A percentile compares a stretch with the other conserved stretches of the same genome.
Evolutionary conservation across 2,329 filamentous ascomycete genomes (phyloP).

Genomic region (Sordariomycetes sp.): DNA sequence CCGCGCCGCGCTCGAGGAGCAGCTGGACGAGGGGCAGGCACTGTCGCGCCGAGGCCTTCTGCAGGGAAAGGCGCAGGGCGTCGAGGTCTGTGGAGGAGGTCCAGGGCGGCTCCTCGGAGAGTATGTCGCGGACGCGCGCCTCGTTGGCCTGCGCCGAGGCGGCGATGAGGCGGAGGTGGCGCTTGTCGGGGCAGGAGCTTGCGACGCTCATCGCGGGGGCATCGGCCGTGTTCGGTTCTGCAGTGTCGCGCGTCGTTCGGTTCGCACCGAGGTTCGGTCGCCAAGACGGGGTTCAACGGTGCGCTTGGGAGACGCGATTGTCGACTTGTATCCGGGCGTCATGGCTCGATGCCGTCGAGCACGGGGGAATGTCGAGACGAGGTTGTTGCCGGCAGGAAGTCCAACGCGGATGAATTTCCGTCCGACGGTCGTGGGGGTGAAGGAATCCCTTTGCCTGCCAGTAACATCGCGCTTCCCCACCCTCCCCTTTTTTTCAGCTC

Average conservation of each 20-base stretch:
- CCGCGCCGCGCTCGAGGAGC: conserved; percentile 3
- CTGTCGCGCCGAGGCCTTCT: conserved; percentile 1
- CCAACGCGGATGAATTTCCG: background rate
- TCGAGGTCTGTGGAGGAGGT: conserved; percentile 1
- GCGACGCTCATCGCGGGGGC: conserved; percentile 1
- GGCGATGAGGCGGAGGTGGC: conserved; percentile 3
- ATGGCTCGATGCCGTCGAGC: background rate
- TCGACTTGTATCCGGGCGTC: background rate
- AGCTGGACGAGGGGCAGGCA: background rate
- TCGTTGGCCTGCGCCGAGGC: conserved; percentile 2
- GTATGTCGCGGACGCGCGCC: conserved; percentile 3
- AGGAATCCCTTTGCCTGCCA: background rate
- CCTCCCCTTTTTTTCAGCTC: background rate
- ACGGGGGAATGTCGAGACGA: background rate
- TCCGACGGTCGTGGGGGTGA: background rate
- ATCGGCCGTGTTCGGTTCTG: background rate
- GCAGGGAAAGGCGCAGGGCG: conserved; percentile 1
- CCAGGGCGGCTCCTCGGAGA: conserved; percentile 1
- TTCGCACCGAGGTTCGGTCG: background rate
- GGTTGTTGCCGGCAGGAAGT: background rate
- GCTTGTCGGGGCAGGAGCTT: conserved; percentile 2
- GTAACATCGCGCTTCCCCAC: background rate
- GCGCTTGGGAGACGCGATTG: background rate
- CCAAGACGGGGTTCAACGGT: background rate
- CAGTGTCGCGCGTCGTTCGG: background rate